Conservation (phyloP, 202 grass and related monocot genomes). For the Hordeum pubiflorum region DNA sequence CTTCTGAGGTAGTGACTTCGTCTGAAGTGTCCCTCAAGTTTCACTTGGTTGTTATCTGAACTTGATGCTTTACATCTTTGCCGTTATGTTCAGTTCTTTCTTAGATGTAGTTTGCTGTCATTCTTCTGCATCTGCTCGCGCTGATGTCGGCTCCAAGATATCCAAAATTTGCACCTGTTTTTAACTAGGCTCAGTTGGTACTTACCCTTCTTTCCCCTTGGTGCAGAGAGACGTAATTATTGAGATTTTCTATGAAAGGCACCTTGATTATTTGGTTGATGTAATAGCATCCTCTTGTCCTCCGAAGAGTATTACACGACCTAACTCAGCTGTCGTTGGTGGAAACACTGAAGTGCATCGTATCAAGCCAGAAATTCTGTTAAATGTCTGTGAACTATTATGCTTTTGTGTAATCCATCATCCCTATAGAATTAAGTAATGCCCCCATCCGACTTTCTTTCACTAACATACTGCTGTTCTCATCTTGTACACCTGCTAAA, state of each 20-base stretch:
- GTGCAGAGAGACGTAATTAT: slow-evolving; percentile 81
- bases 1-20: neutral
- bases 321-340: slow-evolving; percentile 25
- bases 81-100: slow-evolving; percentile 1
- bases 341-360: slow-evolving; percentile 30
- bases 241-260: slow-evolving; percentile 95
- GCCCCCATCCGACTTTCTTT: slow-evolving; percentile 20
- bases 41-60: neutral
- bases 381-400: slow-evolving; percentile 85
- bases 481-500: slow-evolving; percentile 30
- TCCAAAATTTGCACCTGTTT: neutral
- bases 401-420: slow-evolving; percentile 97
- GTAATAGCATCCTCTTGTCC: slow-evolving; percentile 88
- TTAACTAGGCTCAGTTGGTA: slow-evolving; percentile 18
- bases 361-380: slow-evolving; percentile 82
- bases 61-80: slow-evolving; percentile 2
- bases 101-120: neutral
- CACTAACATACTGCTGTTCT: slow-evolving; percentile 16
- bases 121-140: neutral
- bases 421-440: slow-evolving; percentile 93
- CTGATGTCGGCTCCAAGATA: slow-evolving; percentile 2
- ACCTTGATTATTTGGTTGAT: slow-evolving; percentile 90
- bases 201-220: slow-evolving; percentile 30
- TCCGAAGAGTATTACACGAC: slow-evolving; percentile 31
- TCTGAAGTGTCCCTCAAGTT: neutral